Evolutionary conservation across 441 rosid genomes (phyloP), one percentile per base, ranked within the genome.

Genomic region (Gossypium trilobum): DNA sequence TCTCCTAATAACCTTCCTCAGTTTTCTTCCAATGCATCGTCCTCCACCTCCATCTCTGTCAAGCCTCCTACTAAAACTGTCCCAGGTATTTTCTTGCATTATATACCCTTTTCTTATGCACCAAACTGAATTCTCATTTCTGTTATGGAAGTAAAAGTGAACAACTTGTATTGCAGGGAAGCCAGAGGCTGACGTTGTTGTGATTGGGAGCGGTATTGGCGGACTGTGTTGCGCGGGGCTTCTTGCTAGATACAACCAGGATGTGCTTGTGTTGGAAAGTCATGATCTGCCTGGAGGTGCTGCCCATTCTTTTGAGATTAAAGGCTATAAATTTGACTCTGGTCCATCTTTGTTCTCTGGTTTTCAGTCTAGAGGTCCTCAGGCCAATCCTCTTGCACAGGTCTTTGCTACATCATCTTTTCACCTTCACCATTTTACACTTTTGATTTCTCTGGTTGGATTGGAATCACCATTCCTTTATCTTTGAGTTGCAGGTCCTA

Each of bases 351-450:
- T 94, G 73, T 94, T 91, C 81, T 94, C 97, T 56, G 97, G 97
- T 5, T 87, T 91, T 72, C 93, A 90, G 52, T 90, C 97, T 0
- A 78, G 94, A 78, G 97, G 96, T 65, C 95, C 77, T 73, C 97
- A 90, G 81, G 96, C 92, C 1, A 94, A 94, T 73, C 97, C 98
- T 52, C 96, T 94, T 73, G 95, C 97, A 50, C 98, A 91, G 91
- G 97, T 93, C 61, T 22, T 69, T 17, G 27, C 44, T 54, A n/a
- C 20, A n/a, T 67, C 58, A 25, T n/a, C 23, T 0, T 48, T 51
- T 50, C 36, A 25, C 10, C 20, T 66, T 42, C 55, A 9, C 4
- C 46, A 9, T 16, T 27, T 16, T 5, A 27, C 16, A 27, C 14
- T 51, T 36, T 36, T 68, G 71, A 48, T 25, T 25, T 25, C 14